Base-by-base conservation (phyloP, 495 filamentous ascomycete species). In the Hypoxylon rickii region DNA sequence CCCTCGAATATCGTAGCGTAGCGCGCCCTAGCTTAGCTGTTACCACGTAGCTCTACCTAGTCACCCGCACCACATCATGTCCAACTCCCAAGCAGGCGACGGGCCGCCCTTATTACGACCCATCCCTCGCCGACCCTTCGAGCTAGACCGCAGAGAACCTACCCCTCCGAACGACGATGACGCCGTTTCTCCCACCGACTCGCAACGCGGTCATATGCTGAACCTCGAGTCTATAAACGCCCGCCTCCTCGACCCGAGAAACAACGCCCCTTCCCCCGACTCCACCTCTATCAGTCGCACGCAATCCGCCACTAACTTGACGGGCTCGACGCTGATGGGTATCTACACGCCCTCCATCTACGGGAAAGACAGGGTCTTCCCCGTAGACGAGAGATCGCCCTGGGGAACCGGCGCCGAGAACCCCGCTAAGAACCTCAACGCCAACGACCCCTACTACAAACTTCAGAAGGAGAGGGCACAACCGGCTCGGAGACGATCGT, bases 261-360 rank as follows among this genome's bases (percentile, higher is more conserved):
- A 61, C 18, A 61, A 58, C n/a, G 34, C 6, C 36, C 31, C 36
- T 44, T 50, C 57, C 43, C 33, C 57, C 38, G 65, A 62, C 18
- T 65, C 65, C 49, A 52, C 59, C 26, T 60, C 73, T 17, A 57
- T 79, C 34, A 85, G 79, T 66, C 83, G 88, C 45, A 87, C 86
- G 21, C 83, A 85, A 43, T 96, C 92, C 2, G 79, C 89, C 20
- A 79, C 93, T 62, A 96, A 96, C 68, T 81, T 97, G 44, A 96
- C 92, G 20, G 85, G 88, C 11, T 89, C 89, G 2, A 96, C 94
- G 1, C 83, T 97, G 0, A 88, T 86, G 58, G 94, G 94, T 37
- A 98, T 97, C 67, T 97, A 94, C 74, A 81, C 83, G 8, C 89
- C 86, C 11, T 83, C 82, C 2, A 82, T 76, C 77, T 51, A 74